Conservation (phyloP, 192 early-diverging fungal species). For the Backusella mclennaniae region DNA sequence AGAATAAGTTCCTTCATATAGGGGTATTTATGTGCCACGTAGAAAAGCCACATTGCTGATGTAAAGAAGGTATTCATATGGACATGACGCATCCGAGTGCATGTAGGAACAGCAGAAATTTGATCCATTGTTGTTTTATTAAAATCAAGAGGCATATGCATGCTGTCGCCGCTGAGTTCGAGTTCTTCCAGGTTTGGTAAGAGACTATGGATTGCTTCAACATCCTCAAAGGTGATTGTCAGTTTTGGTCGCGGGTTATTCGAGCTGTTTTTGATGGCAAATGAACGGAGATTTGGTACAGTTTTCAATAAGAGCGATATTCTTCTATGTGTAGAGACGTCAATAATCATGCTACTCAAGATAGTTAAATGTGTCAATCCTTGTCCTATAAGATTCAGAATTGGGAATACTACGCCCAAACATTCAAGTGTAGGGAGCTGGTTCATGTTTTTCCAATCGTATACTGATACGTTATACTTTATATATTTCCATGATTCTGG, state of each 20-base stretch:
- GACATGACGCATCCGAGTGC: not conserved
- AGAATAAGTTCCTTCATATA: not conserved
- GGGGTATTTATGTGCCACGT: conserved; percentile 7
- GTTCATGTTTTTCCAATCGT: not conserved
- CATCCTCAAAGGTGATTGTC: not conserved
- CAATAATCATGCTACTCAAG: not conserved
- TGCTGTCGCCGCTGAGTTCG: not conserved
- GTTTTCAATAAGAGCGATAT: not conserved
- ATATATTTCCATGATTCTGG: not conserved
- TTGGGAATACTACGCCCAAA: not conserved
- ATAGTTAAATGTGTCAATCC: not conserved
- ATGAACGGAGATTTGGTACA: not conserved
- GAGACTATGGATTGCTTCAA: not conserved
- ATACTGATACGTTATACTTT: not conserved
- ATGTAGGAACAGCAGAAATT: not conserved
- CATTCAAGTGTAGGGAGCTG: not conserved
- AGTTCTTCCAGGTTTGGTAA: not conserved
- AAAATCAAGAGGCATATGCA: not conserved
- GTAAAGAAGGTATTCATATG: not conserved
- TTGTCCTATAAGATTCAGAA: not conserved
- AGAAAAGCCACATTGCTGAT: not conserved
- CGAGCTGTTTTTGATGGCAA: not conserved
- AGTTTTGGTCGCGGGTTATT: not conserved
- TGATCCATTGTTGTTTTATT: not conserved
- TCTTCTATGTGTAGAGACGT: not conserved